Conservation (phyloP, 179 eudicot genomes). For the Beta corolliflora region DNA sequence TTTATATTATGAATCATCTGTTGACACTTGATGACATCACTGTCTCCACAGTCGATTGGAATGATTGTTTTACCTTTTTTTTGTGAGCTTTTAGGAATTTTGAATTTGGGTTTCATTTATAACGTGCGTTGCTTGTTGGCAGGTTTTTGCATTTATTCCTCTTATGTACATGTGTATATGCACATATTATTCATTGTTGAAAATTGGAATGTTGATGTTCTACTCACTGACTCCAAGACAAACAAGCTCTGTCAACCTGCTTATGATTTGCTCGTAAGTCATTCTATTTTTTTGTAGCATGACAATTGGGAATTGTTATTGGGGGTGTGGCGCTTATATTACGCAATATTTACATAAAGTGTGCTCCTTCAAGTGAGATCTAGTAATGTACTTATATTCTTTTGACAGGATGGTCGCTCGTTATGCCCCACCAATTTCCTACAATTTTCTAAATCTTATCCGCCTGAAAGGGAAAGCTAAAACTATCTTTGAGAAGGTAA, state of each 20-base stretch:
- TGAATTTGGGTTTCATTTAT: neutral
- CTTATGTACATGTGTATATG: slow-evolving; percentile 96
- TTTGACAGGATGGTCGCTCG: slow-evolving; percentile 94
- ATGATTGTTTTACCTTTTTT: neutral
- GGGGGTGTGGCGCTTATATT: neutral
- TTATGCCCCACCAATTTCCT: slow-evolving; percentile 97
- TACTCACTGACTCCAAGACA: slow-evolving; percentile 96
- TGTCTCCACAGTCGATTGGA: neutral
- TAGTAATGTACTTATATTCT: slow-evolving; percentile 2
- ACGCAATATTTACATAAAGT: neutral
- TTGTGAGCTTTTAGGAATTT: neutral
- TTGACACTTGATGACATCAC: neutral
- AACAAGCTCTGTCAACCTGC: slow-evolving; percentile 93
- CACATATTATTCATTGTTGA: slow-evolving; percentile 89
- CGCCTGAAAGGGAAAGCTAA: slow-evolving; percentile 69
- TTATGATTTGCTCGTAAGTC: slow-evolving; percentile 99
- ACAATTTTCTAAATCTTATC: slow-evolving; percentile 92
- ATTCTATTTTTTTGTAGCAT: slow-evolving; percentile 11
- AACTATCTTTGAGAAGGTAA: slow-evolving; percentile 91
- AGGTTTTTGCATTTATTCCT: slow-evolving; percentile 90
- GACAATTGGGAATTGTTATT: neutral
- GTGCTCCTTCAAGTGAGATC: neutral
- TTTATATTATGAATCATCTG: neutral
- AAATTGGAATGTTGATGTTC: slow-evolving; percentile 87
- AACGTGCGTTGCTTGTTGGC: slow-evolving; percentile 24